Conservation (phyloP, 441 rosid species). For the Gossypium schwendimanii region DNA sequence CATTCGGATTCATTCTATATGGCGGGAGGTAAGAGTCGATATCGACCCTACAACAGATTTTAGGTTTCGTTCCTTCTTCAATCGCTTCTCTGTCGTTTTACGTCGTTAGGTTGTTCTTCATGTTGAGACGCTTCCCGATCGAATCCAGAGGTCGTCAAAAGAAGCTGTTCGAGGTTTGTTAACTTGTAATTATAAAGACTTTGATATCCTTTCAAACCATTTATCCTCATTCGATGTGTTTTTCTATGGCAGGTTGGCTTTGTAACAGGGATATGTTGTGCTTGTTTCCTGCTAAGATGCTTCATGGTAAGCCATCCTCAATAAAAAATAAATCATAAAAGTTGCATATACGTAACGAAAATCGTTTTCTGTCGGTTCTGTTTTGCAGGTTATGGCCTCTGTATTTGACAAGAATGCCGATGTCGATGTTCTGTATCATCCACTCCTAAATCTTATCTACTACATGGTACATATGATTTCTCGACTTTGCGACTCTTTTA, state of each 20-base stretch:
- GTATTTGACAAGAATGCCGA: slow-evolving; percentile 55
- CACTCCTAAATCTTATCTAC: slow-evolving; percentile 51
- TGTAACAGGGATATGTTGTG: no score
- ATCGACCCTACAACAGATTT: neutral
- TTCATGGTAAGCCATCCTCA: slow-evolving; percentile 37
- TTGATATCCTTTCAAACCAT: neutral
- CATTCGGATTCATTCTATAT: slow-evolving; percentile 50
- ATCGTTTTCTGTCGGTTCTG: neutral
- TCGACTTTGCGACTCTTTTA: neutral
- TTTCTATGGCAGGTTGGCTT: no score
- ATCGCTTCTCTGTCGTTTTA: neutral
- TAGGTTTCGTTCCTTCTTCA: neutral
- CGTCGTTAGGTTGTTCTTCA: slow-evolving; percentile 49
- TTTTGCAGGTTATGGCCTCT: slow-evolving; percentile 44
- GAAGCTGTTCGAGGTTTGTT: slow-evolving; percentile 67
- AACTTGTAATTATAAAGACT: slow-evolving; percentile 5
- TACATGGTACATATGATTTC: slow-evolving; percentile 39
- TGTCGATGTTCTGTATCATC: slow-evolving; percentile 65
- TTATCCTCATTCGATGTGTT: no score
- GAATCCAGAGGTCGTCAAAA: slow-evolving; percentile 77
- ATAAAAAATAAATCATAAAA: neutral
- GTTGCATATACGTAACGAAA: neutral
- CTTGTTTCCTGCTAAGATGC: slow-evolving; percentile 24
- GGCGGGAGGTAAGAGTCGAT: slow-evolving; percentile 50
- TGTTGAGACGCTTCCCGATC: slow-evolving; percentile 69